Base-by-base conservation (phyloP, 495 filamentous ascomycete species). In the Neurospora pannonica region DNA sequence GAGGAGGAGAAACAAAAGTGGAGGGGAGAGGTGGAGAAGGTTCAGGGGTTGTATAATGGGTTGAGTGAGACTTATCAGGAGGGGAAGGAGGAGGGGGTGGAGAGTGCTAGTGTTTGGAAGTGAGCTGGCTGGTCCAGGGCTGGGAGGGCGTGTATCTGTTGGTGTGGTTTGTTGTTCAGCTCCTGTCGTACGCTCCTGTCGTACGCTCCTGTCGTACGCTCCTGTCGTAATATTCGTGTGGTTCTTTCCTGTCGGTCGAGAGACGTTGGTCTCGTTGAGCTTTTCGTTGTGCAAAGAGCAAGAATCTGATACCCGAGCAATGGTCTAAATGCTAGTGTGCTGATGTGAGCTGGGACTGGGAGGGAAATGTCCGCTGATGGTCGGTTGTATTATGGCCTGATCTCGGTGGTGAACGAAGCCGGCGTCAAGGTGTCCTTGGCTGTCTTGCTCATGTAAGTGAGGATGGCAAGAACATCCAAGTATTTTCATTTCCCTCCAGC, bases 41-140 rank as follows among this genome's bases (percentile, higher is more conserved):
- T 84, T 2, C 84, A 83, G 77, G 76, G 46, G 46, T 38, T 83
- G 70, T 84, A 84, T 74, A 78, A 79, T 54, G 71, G 60, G 15
- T 71, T 84, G 37, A 83, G 81, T 37, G 77, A 79, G 40, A 82
- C 81, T 5, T 83, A 83, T 43, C 83, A 84, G 76, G 79, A 81
- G 38, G 80, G 79, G 1, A 82, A 80, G 43, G 77, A 76, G 70
- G 73, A 72, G 0, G 81, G 81, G 4, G 77, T 78, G 1, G 78
- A 82, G 54, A 83, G 82, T 62, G 79, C 81, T 2, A 84, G 83
- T 67, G 79, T 84, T 24, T 84, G 82, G 83, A 84, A 83, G 74
- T 84, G 71, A 81, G 54, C 24, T 17, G 5, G 24, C 21, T 60
- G 24, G 1, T 4, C 43, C 21, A 60, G 1, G 5, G 62, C 17